phyloP scores from a whole-genome alignment of 2,329 filamentous ascomycete species.

The Fusarium lyarnte region DNA sequence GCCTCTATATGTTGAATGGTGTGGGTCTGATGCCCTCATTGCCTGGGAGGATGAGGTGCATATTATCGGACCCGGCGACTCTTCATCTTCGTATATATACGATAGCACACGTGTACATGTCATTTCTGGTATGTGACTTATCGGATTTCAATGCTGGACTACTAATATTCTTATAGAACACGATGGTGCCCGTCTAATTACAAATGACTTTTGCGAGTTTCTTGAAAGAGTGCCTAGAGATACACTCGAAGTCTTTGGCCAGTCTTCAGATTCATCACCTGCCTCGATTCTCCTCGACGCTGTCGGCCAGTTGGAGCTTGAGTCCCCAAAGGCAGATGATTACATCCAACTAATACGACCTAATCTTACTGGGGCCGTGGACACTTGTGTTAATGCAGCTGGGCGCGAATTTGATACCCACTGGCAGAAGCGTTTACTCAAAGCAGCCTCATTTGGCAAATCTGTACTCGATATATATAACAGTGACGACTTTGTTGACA shows the following conservation, averaged over 20 bases:
- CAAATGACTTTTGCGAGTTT: slow-evolving; percentile 96
- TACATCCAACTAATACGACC: slow-evolving; percentile 94
- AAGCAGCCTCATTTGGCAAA: slow-evolving; percentile 96
- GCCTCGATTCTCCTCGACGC: slow-evolving; percentile 95
- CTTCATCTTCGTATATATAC: slow-evolving; percentile 83
- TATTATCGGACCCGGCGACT: slow-evolving; percentile 85
- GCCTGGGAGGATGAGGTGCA: slow-evolving; percentile 99
- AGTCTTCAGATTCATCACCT: slow-evolving; percentile 87
- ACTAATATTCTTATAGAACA: slow-evolving; percentile 57
- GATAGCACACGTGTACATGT: slow-evolving; percentile 90
- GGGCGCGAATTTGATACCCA: slow-evolving; percentile 89
- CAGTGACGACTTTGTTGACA: slow-evolving; percentile 98
- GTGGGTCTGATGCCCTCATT: slow-evolving; percentile 92
- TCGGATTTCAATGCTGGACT: background rate
- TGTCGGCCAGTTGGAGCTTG: slow-evolving; percentile 87
- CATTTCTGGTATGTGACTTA: slow-evolving; percentile 69
- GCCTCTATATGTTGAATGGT: slow-evolving; percentile 93
- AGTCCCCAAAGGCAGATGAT: slow-evolving; percentile 96
- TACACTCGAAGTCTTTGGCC: slow-evolving; percentile 87
- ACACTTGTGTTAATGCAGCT: slow-evolving; percentile 91
- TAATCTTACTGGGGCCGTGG: slow-evolving; percentile 90
- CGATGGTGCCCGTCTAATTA: slow-evolving; percentile 90
- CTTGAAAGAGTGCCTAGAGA: slow-evolving; percentile 91
- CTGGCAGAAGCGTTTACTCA: slow-evolving; percentile 96
- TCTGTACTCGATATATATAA: slow-evolving; percentile 97